phyloP scores from a whole-genome alignment of 768 basidiomycete species.

The Tylopilus vinaceipallidus region DNA sequence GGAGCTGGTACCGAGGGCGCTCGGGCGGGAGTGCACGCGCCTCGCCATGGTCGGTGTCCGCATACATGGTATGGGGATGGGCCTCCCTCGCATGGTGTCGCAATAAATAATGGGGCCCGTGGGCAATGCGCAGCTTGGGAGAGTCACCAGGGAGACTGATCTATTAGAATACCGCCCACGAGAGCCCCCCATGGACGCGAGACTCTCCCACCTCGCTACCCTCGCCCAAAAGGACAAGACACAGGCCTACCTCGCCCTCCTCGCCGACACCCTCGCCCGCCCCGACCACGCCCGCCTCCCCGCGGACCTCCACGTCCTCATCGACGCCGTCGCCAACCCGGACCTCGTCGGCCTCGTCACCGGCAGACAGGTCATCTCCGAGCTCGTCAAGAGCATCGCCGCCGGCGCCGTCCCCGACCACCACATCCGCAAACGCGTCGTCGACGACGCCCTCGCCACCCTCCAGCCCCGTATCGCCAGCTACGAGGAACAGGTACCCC shows the following conservation, averaged over 20 bases:
- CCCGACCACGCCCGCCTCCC: constrained; percentile 44
- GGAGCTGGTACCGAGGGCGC: constrained; percentile 31
- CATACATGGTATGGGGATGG: too few relatives aligned
- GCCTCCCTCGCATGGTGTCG: too few relatives aligned
- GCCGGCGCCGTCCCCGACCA: constrained; percentile 52
- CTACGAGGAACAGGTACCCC: constrained; percentile 90
- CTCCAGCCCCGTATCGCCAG: constrained; percentile 81
- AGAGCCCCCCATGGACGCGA: constrained; percentile 56
- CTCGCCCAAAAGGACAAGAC: constrained; percentile 86
- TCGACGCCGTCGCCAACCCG: constrained; percentile 80
- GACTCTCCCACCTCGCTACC: constrained; percentile 57
- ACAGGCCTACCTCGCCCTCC: constrained; percentile 65
- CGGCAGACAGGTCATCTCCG: constrained; percentile 82
- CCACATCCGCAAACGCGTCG: constrained; percentile 65
- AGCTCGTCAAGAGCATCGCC: constrained; percentile 70
- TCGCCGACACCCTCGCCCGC: constrained; percentile 62
- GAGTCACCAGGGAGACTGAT: too few relatives aligned
- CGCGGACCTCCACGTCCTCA: constrained; percentile 63
- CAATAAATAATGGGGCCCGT: too few relatives aligned
- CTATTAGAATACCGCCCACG: too few relatives aligned
- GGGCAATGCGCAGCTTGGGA: too few relatives aligned
- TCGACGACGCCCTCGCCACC: constrained; percentile 69
- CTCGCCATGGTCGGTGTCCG: too few relatives aligned
- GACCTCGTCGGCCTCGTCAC: constrained; percentile 83
- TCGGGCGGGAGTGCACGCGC: too few relatives aligned